Conservation (phyloP, 805 yeast genomes). For the Candida vartiovaarae region DNA sequence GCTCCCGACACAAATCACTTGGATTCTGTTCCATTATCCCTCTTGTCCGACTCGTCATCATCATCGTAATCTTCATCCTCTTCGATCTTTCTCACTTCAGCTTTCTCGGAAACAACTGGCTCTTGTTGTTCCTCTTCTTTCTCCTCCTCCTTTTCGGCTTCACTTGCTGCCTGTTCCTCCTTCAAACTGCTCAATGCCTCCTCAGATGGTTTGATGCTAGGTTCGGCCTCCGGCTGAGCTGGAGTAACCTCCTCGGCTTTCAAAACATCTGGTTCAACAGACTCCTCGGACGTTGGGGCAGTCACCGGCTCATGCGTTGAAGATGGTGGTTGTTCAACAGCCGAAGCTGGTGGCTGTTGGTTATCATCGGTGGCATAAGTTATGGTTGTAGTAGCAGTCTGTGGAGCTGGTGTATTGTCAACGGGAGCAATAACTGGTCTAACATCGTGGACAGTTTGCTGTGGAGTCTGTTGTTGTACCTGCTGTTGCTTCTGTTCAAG, state of each 20-base stretch:
- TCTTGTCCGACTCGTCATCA: slow-evolving; percentile 23
- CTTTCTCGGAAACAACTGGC: slow-evolving; percentile 22
- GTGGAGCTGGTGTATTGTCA: background rate
- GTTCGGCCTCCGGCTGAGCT: slow-evolving; percentile 9
- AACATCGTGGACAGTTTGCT: background rate
- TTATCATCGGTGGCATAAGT: background rate
- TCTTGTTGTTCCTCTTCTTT: slow-evolving; percentile 26
- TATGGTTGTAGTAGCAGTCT: background rate
- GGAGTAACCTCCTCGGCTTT: slow-evolving; percentile 1
- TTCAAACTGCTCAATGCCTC: slow-evolving; percentile 23
- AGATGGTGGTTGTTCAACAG: background rate
- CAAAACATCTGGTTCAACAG: slow-evolving; percentile 1
- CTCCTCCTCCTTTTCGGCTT: slow-evolving; percentile 24
- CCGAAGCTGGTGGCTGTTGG: background rate
- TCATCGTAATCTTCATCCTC: slow-evolving; percentile 34
- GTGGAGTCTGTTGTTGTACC: background rate
- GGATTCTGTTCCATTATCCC: slow-evolving; percentile 8
- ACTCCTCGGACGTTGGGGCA: slow-evolving; percentile 3
- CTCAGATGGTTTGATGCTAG: slow-evolving; percentile 20
- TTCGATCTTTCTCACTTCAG: slow-evolving; percentile 32
- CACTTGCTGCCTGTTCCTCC: slow-evolving; percentile 24
- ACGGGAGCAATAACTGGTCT: background rate
- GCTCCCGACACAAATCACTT: background rate
- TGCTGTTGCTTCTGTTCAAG: background rate
- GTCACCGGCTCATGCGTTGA: background rate